phyloP scores from a whole-genome alignment of 441 rosid species.

The Melastoma candidum region DNA sequence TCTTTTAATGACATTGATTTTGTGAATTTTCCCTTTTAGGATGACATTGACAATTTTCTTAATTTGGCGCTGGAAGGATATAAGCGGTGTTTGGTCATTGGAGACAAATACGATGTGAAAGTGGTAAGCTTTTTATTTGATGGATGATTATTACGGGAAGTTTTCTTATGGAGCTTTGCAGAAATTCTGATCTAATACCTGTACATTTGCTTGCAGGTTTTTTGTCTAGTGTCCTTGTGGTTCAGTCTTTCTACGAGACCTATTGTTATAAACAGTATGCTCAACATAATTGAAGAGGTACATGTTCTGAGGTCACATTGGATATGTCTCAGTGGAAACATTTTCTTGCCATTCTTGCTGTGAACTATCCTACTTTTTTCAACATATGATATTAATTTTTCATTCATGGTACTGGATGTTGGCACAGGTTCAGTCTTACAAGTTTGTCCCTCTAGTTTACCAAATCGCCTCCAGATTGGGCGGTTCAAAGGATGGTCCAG shows the following conservation, averaged over 20 bases:
- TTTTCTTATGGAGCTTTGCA: constrained; percentile 2
- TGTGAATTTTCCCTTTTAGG: constrained; percentile 34
- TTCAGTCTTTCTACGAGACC: constrained; percentile 66
- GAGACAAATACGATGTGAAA: constrained; percentile 90
- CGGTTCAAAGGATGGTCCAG: constrained; percentile 59
- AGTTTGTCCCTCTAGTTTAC: constrained; percentile 85
- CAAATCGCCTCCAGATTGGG: constrained; percentile 99
- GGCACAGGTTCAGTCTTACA: constrained; percentile 83
- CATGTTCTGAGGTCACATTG: constrained; percentile 1
- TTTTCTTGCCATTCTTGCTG: constrained; percentile 11
- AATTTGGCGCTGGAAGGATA: constrained; percentile 88
- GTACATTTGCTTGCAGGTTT: constrained; percentile 53
- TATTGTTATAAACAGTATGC: constrained; percentile 67
- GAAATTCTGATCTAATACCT: not conserved
- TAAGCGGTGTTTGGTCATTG: constrained; percentile 74
- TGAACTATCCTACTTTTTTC: no score
- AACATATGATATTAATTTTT: no score
- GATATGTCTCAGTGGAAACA: constrained; percentile 2
- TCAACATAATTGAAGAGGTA: constrained; percentile 69
- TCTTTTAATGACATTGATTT: constrained; percentile 10
- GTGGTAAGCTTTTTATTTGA: constrained; percentile 53
- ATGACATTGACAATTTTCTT: constrained; percentile 91
- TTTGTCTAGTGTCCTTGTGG: constrained; percentile 87
- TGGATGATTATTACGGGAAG: not conserved
- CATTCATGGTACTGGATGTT: not conserved